These are phyloP conservation scores for Suillus brevipes DNA, from an alignment of 768 basidiomycete genomes.

Conservation along the genomic window DNA sequence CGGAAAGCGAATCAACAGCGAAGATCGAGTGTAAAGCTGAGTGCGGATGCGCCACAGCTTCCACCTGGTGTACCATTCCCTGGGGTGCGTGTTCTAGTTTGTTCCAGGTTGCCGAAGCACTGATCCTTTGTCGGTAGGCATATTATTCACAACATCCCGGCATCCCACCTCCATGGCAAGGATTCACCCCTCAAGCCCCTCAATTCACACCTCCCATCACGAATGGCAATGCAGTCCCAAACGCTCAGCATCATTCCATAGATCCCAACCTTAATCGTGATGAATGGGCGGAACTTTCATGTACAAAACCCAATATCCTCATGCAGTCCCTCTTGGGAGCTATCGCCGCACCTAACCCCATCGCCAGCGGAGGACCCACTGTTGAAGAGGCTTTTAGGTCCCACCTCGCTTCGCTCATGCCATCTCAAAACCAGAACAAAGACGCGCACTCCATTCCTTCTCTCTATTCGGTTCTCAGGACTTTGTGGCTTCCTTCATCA, in stretches of 20 bases:
- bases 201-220: slow-evolving; percentile 29
- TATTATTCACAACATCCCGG: slow-evolving; percentile 35
- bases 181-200: slow-evolving; percentile 26
- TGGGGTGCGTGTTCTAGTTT: slow-evolving; percentile 21
- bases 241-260: slow-evolving; percentile 31
- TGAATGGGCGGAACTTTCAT: slow-evolving; percentile 65
- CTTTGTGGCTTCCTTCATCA: slow-evolving; percentile 82
- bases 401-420: slow-evolving; percentile 65
- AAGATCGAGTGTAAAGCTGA: slow-evolving; percentile 36
- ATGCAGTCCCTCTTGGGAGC: slow-evolving; percentile 56
- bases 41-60: slow-evolving; percentile 19
- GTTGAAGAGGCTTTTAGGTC: slow-evolving; percentile 80
- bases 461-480: slow-evolving; percentile 75
- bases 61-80: slow-evolving; percentile 34
- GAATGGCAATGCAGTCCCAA: slow-evolving; percentile 12
- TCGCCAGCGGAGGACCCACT: slow-evolving; percentile 57
- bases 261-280: slow-evolving; percentile 58
- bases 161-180: slow-evolving; percentile 30
- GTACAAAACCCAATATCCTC: slow-evolving; percentile 57
- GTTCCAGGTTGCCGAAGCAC: neutral
- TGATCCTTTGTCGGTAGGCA: slow-evolving; percentile 22
- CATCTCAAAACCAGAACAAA: slow-evolving; percentile 43
- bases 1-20: slow-evolving; percentile 43
- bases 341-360: slow-evolving; percentile 62
- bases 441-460: slow-evolving; percentile 60